phyloP scores from a whole-genome alignment of 2,329 filamentous ascomycete species.

The Coccinonectria pachysandricola region DNA sequence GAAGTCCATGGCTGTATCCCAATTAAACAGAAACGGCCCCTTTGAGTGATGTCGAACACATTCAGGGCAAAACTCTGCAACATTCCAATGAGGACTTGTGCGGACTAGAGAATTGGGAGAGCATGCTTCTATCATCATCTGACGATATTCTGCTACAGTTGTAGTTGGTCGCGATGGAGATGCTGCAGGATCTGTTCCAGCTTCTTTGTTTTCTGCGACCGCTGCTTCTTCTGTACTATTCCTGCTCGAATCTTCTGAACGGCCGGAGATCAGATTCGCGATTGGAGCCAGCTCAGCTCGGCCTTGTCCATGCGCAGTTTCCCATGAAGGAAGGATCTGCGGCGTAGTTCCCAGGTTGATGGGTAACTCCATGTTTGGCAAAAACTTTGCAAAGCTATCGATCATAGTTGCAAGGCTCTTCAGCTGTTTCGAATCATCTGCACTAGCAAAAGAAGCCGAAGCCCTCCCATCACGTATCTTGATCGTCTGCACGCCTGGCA shows the following conservation, averaged over 20 bases:
- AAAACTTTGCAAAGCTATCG: constrained; percentile 55
- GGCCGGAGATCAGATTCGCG: constrained; percentile 20
- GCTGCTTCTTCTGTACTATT: constrained; percentile 1
- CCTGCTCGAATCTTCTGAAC: no score
- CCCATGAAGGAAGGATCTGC: constrained; percentile 43
- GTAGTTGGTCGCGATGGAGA: no score
- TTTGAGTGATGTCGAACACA: constrained; percentile 56
- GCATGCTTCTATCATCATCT: constrained; percentile 44
- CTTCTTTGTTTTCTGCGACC: constrained; percentile 2
- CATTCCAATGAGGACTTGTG: constrained; percentile 51
- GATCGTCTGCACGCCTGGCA: constrained; percentile 36
- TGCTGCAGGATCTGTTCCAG: no score
- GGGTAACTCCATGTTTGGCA: constrained; percentile 76
- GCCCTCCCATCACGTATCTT: constrained; percentile 57
- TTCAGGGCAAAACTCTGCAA: constrained; percentile 50
- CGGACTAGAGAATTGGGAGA: constrained; percentile 50
- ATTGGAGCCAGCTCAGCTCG: constrained; percentile 18
- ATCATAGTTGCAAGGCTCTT: constrained; percentile 54
- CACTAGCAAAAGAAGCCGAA: constrained; percentile 24
- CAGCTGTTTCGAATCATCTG: constrained; percentile 27
- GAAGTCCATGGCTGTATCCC: constrained; percentile 52
- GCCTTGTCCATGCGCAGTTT: constrained; percentile 34
- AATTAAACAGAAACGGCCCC: constrained; percentile 56
- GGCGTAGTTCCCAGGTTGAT: constrained; percentile 57
- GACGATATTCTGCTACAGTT: constrained; percentile 26